phyloP scores from a whole-genome alignment of 176 grass and related monocot species.

The Triticum dicoccoides region DNA sequence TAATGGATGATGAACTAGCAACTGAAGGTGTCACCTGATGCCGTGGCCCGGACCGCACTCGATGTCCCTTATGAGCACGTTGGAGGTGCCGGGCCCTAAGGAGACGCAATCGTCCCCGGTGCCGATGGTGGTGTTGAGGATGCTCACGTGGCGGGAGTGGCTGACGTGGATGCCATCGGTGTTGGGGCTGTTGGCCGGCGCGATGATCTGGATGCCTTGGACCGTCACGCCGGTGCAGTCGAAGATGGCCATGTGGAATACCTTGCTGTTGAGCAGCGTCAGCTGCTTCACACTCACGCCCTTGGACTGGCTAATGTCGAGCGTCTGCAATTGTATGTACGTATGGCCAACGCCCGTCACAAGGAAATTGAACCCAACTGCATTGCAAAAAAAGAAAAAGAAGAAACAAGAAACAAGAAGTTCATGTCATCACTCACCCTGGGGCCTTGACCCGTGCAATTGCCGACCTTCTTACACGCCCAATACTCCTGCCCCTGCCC shows the following conservation, averaged over 20 bases:
- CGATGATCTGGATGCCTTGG: conserved; percentile 30
- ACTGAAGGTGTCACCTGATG: conserved; percentile 34
- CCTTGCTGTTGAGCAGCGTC: conserved; percentile 49
- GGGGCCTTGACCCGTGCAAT: conserved; percentile 29
- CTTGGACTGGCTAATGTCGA: conserved; percentile 47
- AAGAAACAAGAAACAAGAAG: not conserved
- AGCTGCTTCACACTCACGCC: conserved; percentile 36
- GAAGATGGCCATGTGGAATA: conserved; percentile 52
- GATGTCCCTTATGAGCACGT: conserved; percentile 43
- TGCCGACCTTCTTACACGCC: conserved; percentile 45
- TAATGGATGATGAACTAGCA: not conserved
- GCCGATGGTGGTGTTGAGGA: conserved; percentile 26
- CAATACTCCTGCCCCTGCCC: conserved; percentile 41
- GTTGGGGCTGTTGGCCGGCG: conserved; percentile 64
- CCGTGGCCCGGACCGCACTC: conserved; percentile 61
- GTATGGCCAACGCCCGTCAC: not conserved
- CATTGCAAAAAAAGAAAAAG: not conserved
- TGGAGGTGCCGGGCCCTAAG: conserved; percentile 41
- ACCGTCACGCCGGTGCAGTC: conserved; percentile 39
- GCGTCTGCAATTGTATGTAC: conserved; percentile 22
- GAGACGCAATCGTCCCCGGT: conserved; percentile 80
- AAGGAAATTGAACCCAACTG: not conserved
- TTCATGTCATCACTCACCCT: conserved; percentile 21
- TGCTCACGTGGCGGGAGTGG: conserved; percentile 36
- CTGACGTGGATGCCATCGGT: conserved; percentile 64